Conservation (phyloP, 2,329 filamentous ascomycete species). For the Aspergillus nomiae region DNA sequence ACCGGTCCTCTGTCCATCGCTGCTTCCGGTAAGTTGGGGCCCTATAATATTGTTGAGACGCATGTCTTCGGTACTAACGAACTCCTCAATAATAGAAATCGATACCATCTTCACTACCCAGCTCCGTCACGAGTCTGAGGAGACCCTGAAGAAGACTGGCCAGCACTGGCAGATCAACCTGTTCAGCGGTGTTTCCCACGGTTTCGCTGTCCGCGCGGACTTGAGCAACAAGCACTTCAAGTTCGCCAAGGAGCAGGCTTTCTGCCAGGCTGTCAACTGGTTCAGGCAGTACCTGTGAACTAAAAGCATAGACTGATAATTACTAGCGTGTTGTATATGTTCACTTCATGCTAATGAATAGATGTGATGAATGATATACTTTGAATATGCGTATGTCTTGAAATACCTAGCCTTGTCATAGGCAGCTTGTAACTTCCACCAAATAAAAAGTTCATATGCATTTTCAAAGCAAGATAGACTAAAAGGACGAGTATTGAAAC, state of each 20-base stretch:
- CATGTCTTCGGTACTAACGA: conserved; percentile 7
- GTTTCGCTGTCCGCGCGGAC: conserved; percentile 73
- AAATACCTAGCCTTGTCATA: not conserved
- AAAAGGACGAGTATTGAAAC: not conserved
- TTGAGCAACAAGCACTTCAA: conserved; percentile 57
- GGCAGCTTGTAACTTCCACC: not conserved
- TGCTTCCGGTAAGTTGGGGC: conserved; percentile 47
- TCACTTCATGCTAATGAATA: conserved; percentile 12
- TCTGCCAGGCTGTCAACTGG: conserved; percentile 75
- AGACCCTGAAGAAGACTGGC: conserved; percentile 59
- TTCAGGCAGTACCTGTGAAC: conserved; percentile 64
- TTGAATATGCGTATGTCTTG: not conserved
- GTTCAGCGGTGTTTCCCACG: conserved; percentile 71
- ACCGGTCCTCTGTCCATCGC: conserved; percentile 69
- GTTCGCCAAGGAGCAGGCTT: conserved; percentile 80
- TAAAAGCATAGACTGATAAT: not conserved
- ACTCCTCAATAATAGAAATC: conserved; percentile 49
- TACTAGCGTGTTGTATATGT: not conserved
- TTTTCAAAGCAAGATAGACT: not conserved
- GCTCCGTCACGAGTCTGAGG: conserved; percentile 66
- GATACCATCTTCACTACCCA: conserved; percentile 67
- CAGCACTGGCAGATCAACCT: conserved; percentile 75
- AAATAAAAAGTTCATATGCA: not conserved
- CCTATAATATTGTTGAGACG: not conserved
- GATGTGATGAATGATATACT: conserved; percentile 5